phyloP scores from a whole-genome alignment of 345 rosid species.

The Geranium brycei region DNA sequence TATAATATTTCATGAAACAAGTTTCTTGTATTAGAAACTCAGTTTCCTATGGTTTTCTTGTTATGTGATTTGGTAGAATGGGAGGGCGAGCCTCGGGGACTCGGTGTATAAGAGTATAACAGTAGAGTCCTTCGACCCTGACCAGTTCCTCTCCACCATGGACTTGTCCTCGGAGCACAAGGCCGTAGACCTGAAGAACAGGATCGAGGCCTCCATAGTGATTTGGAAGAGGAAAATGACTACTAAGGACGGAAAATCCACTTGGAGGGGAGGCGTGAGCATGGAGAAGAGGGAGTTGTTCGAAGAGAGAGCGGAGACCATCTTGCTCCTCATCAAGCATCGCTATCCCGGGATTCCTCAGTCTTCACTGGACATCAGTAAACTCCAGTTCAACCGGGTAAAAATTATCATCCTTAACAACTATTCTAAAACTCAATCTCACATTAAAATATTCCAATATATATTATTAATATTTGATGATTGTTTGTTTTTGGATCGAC shows the following conservation, averaged over 20 bases:
- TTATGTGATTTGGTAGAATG: slow-evolving; percentile 36
- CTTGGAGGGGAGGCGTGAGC: slow-evolving; percentile 79
- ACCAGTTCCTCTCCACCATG: slow-evolving; percentile 45
- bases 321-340: slow-evolving; percentile 65
- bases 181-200: slow-evolving; percentile 66
- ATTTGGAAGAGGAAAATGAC: slow-evolving; percentile 86
- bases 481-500: too few relatives aligned
- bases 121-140: slow-evolving; percentile 64
- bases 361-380: slow-evolving; percentile 74
- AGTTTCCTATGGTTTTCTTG: too few relatives aligned
- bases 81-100: slow-evolving; percentile 82
- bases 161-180: slow-evolving; percentile 75
- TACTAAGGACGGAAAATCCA: slow-evolving; percentile 59
- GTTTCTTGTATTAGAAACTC: too few relatives aligned
- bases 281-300: slow-evolving; percentile 76
- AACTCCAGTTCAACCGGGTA: slow-evolving; percentile 47
- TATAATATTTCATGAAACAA: too few relatives aligned
- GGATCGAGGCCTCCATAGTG: slow-evolving; percentile 76
- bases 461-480: too few relatives aligned
- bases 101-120: slow-evolving; percentile 53
- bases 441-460: too few relatives aligned
- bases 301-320: slow-evolving; percentile 15
- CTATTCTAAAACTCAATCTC: too few relatives aligned
- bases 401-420: too few relatives aligned
- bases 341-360: slow-evolving; percentile 73